These are phyloP conservation scores for Tricholoma terreum DNA, from an alignment of 768 basidiomycete genomes.

Conservation along the genomic window DNA sequence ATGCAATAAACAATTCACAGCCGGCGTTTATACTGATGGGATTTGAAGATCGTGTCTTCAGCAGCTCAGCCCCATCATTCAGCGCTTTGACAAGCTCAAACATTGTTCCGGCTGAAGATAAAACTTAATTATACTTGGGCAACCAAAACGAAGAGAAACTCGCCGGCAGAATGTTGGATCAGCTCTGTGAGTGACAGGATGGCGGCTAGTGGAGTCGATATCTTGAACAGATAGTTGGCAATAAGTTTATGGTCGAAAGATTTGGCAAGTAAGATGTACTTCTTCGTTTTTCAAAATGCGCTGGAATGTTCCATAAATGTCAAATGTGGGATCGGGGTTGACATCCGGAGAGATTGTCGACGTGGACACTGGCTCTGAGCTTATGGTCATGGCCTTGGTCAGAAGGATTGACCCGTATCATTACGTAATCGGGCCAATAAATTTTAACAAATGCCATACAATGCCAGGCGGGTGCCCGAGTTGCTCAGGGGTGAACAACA, in stretches of 20 bases:
- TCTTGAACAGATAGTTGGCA: conserved; percentile 36
- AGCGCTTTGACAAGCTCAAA: conserved; percentile 87
- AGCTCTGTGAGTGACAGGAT: conserved; percentile 82
- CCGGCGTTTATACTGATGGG: conserved; percentile 86
- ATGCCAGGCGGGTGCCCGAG: neutral
- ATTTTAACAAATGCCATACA: neutral
- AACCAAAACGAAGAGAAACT: conserved; percentile 15
- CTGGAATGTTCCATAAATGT: conserved; percentile 51
- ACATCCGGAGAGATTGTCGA: conserved; percentile 1
- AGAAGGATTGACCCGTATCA: neutral
- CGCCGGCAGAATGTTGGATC: conserved; percentile 76
- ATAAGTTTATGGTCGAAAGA: neutral
- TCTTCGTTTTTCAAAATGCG: conserved; percentile 61
- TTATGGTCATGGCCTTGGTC: neutral
- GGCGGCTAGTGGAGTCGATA: conserved; percentile 83
- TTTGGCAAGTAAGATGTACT: conserved; percentile 38
- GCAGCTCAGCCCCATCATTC: conserved; percentile 64
- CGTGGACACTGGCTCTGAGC: neutral
- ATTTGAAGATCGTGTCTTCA: conserved; percentile 65
- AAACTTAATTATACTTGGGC: conserved; percentile 7
- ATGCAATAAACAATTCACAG: conserved; percentile 86
- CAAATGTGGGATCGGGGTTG: conserved; percentile 22
- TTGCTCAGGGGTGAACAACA: neutral
- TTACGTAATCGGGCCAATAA: neutral
- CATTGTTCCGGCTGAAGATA: conserved; percentile 75